These are phyloP conservation scores for Dorcoceras hygrometricum DNA, from an alignment of 257 asterid species.

Conservation along the genomic window DNA sequence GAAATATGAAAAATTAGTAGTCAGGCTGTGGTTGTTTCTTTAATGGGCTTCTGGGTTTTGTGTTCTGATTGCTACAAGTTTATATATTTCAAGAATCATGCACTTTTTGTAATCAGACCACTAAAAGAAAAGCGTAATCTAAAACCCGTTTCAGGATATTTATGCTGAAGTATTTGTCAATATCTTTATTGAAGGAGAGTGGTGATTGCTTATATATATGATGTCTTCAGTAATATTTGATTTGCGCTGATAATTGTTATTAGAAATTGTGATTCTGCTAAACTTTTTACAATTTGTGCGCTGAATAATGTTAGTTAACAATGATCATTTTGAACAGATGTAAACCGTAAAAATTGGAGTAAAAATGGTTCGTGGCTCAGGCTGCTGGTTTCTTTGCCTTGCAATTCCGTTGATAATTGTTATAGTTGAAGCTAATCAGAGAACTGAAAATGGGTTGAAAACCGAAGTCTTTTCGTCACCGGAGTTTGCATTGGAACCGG, in stretches of 20 bases:
- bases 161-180: too few relatives aligned
- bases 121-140: too few relatives aligned
- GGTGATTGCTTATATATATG: too few relatives aligned
- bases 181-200: too few relatives aligned
- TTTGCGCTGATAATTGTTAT: not conserved
- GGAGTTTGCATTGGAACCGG: conserved; percentile 50
- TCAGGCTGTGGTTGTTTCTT: not conserved
- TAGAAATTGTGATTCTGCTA: not conserved
- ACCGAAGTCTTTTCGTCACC: conserved; percentile 59
- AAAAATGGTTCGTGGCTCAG: conserved; percentile 29
- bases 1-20: too few relatives aligned
- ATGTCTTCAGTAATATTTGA: not conserved
- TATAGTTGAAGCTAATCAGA: conserved; percentile 22
- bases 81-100: too few relatives aligned
- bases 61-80: too few relatives aligned
- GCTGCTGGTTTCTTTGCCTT: conserved; percentile 25
- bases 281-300: not conserved
- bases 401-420: conserved; percentile 25
- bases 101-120: too few relatives aligned
- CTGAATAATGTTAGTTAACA: not conserved
- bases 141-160: too few relatives aligned
- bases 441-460: conserved; percentile 35
- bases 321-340: conserved; percentile 19
- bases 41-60: too few relatives aligned
- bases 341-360: not conserved